A percentile compares a stretch with the other conserved stretches of the same genome.
Conservation (phyloP, 768 basidiomycete species). For the Termitomyces titanicus region DNA sequence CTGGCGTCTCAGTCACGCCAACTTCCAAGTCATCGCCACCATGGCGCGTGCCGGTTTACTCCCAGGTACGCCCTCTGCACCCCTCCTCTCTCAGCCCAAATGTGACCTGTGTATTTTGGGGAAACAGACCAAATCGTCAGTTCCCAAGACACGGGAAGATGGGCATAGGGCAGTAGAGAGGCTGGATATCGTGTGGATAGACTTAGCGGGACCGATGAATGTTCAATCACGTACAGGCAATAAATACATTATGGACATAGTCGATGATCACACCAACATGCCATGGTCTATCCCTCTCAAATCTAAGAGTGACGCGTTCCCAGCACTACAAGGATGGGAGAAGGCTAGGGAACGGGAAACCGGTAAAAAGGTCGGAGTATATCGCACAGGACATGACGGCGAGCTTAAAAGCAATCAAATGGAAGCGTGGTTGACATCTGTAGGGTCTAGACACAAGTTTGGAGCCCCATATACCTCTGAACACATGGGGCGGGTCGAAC, state of each 20-base stretch:
- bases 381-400: constrained; percentile 6
- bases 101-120: constrained; percentile 17
- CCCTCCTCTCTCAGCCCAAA: not conserved
- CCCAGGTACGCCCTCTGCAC: not conserved
- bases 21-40: constrained; percentile 18
- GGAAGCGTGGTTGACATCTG: constrained; percentile 8
- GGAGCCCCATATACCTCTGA: constrained; percentile 27
- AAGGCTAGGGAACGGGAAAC: constrained; percentile 18
- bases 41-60: constrained; percentile 14
- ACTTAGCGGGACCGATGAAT: constrained; percentile 5
- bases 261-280: constrained; percentile 28
- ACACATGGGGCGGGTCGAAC: constrained; percentile 31
- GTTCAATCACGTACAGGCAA: constrained; percentile 17
- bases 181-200: constrained; percentile 5
- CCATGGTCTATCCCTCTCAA: constrained; percentile 30
- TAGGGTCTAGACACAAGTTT: constrained; percentile 13
- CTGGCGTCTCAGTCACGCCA: constrained; percentile 9
- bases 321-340: constrained; percentile 24
- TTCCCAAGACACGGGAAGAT: constrained; percentile 25
- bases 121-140: constrained; percentile 29
- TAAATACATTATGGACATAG: constrained; percentile 23
- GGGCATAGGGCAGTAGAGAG: constrained; percentile 2
- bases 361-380: constrained; percentile 11
- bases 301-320: constrained; percentile 21
- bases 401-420: constrained; percentile 8